Conservation (phyloP, 371 early-diverging fungal genomes). For the Blakeslea trispora region DNA sequence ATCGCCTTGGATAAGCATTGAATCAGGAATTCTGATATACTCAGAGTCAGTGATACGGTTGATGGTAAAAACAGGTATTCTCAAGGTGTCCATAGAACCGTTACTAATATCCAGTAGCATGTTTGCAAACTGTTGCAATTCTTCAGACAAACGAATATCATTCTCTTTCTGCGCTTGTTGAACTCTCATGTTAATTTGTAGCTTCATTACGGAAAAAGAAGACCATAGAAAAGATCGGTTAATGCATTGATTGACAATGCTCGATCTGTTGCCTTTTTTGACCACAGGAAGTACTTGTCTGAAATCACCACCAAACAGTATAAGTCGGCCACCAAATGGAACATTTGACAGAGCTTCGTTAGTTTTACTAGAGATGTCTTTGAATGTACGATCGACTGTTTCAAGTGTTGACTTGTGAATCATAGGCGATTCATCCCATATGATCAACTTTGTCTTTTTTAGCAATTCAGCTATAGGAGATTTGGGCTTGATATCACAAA, state of each 20-base stretch:
- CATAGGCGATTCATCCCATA: slow-evolving; percentile 33
- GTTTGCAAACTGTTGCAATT: slow-evolving; percentile 10
- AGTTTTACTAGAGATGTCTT: slow-evolving; percentile 17
- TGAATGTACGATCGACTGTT: slow-evolving; percentile 26
- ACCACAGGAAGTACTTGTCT: slow-evolving; percentile 25
- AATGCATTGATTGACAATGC: slow-evolving; percentile 12
- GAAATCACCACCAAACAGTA: slow-evolving; percentile 29
- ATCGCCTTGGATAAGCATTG: no score
- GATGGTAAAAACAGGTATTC: no score
- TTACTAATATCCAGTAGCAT: slow-evolving; percentile 5
- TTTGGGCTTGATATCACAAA: slow-evolving; percentile 6
- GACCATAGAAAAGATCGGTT: slow-evolving; percentile 14
- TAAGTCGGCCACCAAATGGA: slow-evolving; percentile 32
- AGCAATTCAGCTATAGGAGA: slow-evolving; percentile 9
- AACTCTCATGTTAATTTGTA: neutral
- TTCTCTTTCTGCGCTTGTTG: slow-evolving; percentile 6
- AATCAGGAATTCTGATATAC: no score
- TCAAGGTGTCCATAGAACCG: neutral
- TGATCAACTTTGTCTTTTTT: slow-evolving; percentile 8
- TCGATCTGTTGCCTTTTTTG: slow-evolving; percentile 6
- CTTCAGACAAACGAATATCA: neutral
- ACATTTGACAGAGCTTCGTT: slow-evolving; percentile 9
- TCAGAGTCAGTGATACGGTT: no score
- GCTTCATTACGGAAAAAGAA: no score
- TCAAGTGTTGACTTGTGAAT: slow-evolving; percentile 16